Conservation (phyloP, 78 protist genomes). For the Dictyostelium capitatum region DNA sequence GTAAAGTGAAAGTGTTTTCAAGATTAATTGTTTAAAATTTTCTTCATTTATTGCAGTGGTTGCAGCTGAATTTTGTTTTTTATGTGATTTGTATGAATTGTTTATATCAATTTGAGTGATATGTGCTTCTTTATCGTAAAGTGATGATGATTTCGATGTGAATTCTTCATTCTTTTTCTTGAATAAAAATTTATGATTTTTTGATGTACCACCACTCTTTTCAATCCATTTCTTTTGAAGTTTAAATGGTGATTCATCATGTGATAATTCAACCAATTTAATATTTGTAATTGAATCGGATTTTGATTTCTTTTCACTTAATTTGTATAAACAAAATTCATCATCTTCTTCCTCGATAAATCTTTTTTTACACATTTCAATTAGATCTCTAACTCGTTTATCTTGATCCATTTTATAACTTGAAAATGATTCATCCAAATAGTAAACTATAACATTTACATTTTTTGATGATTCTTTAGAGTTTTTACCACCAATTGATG, state of each 20-base stretch:
- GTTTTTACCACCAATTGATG: neutral
- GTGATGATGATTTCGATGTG: slow-evolving; percentile 2
- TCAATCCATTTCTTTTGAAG: slow-evolving; percentile 46
- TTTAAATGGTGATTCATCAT: slow-evolving; percentile 59
- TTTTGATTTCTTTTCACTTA: slow-evolving; percentile 51
- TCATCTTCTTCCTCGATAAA: slow-evolving; percentile 40
- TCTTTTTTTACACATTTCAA: slow-evolving; percentile 55
- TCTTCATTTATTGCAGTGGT: slow-evolving; percentile 59
- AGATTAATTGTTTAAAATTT: slow-evolving; percentile 37
- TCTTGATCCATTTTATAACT: slow-evolving; percentile 18
- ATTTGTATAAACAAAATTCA: slow-evolving; percentile 44
- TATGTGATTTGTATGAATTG: slow-evolving; percentile 48
- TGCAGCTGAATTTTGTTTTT: slow-evolving; percentile 65
- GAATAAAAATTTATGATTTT: slow-evolving; percentile 37
- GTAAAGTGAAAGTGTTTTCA: slow-evolving; percentile 6
- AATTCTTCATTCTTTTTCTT: slow-evolving; percentile 38
- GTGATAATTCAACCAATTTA: slow-evolving; percentile 37
- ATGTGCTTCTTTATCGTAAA: neutral
- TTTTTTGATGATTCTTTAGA: slow-evolving; percentile 12
- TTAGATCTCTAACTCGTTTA: slow-evolving; percentile 31
- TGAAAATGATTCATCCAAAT: slow-evolving; percentile 62
- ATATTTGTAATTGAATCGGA: slow-evolving; percentile 13
- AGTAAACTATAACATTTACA: slow-evolving; percentile 33
- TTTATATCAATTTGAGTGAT: slow-evolving; percentile 51
- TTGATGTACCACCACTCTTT: slow-evolving; percentile 6